Percentiles rank a stretch among this genome's conserved stretches.
These are phyloP conservation scores for Anaeromyces robustus DNA, from an alignment of 192 early-diverging fungal species.

Conservation along the genomic window DNA sequence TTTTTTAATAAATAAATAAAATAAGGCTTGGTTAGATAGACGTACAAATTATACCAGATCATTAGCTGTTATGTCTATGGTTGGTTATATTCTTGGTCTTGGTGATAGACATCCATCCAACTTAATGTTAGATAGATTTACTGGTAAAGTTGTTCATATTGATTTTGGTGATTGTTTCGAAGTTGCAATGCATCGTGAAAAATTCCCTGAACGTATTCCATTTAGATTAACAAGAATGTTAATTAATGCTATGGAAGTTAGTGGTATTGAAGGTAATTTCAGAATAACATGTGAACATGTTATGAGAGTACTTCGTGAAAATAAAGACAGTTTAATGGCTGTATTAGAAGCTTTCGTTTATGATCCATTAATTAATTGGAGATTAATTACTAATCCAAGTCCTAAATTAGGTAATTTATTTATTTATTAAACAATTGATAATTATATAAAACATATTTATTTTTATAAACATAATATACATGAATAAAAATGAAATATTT, in stretches of 20 bases:
- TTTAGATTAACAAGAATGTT: conserved; percentile 97
- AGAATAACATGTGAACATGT: conserved; percentile 88
- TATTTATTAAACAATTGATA: too few species aligned
- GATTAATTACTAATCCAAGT: conserved; percentile 34
- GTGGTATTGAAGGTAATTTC: conserved; percentile 89
- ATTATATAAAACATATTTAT: neutral
- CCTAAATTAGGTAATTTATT: conserved; percentile 15
- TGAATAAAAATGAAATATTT: too few species aligned
- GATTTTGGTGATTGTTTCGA: conserved; percentile 98
- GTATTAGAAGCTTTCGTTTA: conserved; percentile 96
- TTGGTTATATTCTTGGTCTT: conserved; percentile 92
- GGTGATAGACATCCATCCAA: conserved; percentile 95
- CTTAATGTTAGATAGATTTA: conserved; percentile 72
- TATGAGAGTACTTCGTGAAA: conserved; percentile 83
- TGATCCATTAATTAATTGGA: conserved; percentile 88
- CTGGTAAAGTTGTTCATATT: conserved; percentile 91
- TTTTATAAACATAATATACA: neutral
- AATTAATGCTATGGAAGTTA: conserved; percentile 90
- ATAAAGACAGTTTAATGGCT: conserved; percentile 96
- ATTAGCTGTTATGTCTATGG: conserved; percentile 95
- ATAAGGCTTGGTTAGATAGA: conserved; percentile 72
- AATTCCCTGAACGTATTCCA: conserved; percentile 95
- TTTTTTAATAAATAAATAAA: neutral
- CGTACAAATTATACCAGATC: conserved; percentile 91
- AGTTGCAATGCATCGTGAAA: conserved; percentile 88